Conservation (phyloP, 2,329 filamentous ascomycete genomes). For the Trichoderma arundinaceum region DNA sequence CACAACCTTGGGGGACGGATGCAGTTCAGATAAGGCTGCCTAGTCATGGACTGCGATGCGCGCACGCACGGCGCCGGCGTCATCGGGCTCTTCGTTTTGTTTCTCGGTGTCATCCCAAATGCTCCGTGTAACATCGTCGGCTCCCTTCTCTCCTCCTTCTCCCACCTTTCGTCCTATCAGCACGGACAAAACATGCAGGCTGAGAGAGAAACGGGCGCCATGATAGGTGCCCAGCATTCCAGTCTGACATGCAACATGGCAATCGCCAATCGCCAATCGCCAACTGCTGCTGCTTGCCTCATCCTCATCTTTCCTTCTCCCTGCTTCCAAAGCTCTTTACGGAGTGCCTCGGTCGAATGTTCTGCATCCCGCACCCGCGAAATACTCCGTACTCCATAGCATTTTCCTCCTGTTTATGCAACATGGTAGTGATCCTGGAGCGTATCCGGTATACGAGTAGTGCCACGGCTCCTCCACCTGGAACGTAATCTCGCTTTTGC, state of each 20-base stretch:
- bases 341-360: constrained; percentile 8
- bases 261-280: not conserved
- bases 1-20: constrained; percentile 14
- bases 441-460: constrained; percentile 5
- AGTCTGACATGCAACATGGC: constrained; percentile 13
- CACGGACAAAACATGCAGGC: constrained; percentile 5
- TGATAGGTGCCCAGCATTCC: constrained; percentile 21
- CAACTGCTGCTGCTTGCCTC: not conserved
- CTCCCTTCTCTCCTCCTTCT: not conserved
- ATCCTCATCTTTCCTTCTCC: constrained; percentile 8
- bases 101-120: not conserved
- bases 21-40: constrained; percentile 28
- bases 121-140: constrained; percentile 12
- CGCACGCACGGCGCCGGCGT: constrained; percentile 6
- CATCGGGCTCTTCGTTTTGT: constrained; percentile 7
- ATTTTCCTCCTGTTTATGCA: constrained; percentile 19
- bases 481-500: constrained; percentile 28
- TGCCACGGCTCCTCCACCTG: not conserved
- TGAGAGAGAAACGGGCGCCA: constrained; percentile 8
- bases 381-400: not conserved
- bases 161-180: constrained; percentile 16
- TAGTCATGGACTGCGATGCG: not conserved
- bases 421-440: constrained; percentile 20
- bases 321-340: not conserved
- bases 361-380: not conserved